phyloP scores from a whole-genome alignment of 2,329 filamentous ascomycete species.

The Pseudogymnoascus sp. region DNA sequence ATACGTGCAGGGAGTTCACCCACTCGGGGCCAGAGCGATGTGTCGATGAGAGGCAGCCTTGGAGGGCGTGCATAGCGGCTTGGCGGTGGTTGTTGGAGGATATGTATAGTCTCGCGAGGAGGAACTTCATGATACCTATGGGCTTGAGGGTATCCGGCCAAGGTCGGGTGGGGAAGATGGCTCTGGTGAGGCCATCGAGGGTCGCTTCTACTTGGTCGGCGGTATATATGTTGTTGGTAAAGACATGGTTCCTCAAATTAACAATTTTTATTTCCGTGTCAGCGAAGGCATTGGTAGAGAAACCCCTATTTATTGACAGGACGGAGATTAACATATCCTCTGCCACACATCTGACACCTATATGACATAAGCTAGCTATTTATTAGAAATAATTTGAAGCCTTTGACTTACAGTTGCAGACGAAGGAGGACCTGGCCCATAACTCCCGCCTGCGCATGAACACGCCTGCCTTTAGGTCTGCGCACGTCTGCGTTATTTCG shows the following conservation, averaged over 20 bases:
- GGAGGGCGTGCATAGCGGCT: not conserved
- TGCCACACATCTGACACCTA: not conserved
- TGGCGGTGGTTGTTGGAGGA: not conserved
- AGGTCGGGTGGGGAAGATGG: not conserved
- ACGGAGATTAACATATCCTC: not conserved
- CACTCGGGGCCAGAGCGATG: not conserved
- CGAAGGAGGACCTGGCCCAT: not conserved
- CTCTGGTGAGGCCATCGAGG: not conserved
- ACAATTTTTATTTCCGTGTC: not conserved
- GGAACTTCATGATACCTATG: not conserved
- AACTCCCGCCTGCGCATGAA: not conserved
- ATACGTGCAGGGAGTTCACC: not conserved
- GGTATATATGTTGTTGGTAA: not conserved
- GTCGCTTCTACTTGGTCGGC: not conserved
- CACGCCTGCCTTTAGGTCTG: slow-evolving; percentile 14
- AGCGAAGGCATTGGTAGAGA: not conserved
- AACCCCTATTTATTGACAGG: not conserved
- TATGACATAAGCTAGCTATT: not conserved
- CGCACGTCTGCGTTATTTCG: slow-evolving; percentile 31
- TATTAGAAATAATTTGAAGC: not conserved
- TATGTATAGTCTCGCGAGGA: not conserved
- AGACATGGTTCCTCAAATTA: not conserved
- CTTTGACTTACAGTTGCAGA: not conserved
- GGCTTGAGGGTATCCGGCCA: not conserved
- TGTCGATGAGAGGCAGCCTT: not conserved